Evolutionary conservation across 495 filamentous ascomycete genomes (phyloP), one percentile per base, ranked within the genome.

Genomic region (Chaetomidium leptoderma): DNA sequence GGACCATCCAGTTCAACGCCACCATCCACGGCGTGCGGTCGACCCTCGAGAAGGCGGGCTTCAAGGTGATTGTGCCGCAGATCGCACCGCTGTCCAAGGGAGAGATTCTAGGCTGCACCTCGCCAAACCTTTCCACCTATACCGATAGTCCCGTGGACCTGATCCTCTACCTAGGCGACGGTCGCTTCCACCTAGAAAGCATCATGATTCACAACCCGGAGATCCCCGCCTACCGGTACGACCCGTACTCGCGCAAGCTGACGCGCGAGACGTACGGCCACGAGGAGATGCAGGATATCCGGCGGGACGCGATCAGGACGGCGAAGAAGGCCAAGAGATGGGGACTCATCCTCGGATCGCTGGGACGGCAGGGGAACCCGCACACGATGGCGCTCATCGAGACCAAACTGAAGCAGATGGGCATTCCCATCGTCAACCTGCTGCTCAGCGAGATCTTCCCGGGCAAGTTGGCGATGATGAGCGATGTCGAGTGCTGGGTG

Each of bases 1-100:
- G 92, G 16, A 99, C 93, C 5, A 99, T 99, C 58, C 93, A 99
- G 65, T 99, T 99, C 78, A 99, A 99, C 72, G 88, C 90, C 7
- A 95, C 93, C 0, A 84, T 99, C 27, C 93, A 99, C 71, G 86
- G 85, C 16, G 80, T 92, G 10, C 83, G 83, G 53, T 77, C 86
- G 9, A 77, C 82, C 0, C 80, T 99, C 6, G 89, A 96, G 56
- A 81, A 81, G 33, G 85, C 86, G 6, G 95, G 95, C 24, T 97
- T 88, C 78, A 81, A 78, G 24, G 81, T 96, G 11, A 63, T 95
- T 27, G 87, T 97, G 40, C 93, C 93, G 0, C 95, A 97, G 66
- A 95, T 95, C 54, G 83, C 85, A n/a, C 93, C 93, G 0, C 72
- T 99, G 3, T 91, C 86, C 26, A 92, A 89, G 67, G 93, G 93